Conservation (phyloP, 108 stramenopile genomes). For the Skeletonema costatum region DNA sequence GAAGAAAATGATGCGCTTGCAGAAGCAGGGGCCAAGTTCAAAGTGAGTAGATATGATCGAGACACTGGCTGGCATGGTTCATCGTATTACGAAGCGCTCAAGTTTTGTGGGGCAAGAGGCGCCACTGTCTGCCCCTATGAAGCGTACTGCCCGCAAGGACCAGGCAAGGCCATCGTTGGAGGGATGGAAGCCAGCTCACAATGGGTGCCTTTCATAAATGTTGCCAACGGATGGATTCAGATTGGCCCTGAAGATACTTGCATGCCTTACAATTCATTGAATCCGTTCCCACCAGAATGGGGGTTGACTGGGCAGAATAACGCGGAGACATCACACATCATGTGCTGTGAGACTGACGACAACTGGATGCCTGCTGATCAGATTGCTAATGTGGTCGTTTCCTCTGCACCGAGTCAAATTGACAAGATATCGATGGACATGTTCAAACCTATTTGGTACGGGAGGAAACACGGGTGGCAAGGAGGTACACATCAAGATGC, state of each 20-base stretch:
- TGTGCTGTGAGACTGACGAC: conserved; percentile 26
- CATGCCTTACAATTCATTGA: conserved; percentile 23
- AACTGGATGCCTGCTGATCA: not conserved
- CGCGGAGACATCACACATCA: conserved; percentile 8
- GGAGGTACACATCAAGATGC: conserved; percentile 25
- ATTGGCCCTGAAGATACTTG: conserved; percentile 29
- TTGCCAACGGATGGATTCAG: conserved; percentile 37
- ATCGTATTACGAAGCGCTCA: conserved; percentile 24
- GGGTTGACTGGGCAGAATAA: conserved; percentile 18
- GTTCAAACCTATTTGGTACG: conserved; percentile 32
- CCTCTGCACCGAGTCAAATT: not conserved
- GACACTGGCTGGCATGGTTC: conserved; percentile 2
- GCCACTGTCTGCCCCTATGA: conserved; percentile 31
- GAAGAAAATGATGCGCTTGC: not conserved
- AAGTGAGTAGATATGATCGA: conserved; percentile 3
- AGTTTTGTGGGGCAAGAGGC: conserved; percentile 19
- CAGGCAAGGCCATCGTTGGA: conserved; percentile 12
- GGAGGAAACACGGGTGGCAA: conserved; percentile 28
- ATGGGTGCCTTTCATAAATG: conserved; percentile 18
- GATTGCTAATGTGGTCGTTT: not conserved
- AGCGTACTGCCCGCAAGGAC: conserved; percentile 35
- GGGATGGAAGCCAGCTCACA: conserved; percentile 6
- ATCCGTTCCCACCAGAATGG: conserved; percentile 31
- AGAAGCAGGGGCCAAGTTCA: not conserved
- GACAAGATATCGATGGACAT: conserved; percentile 15